Evolutionary conservation across 805 yeast species (phyloP).

Genomic region (Saccharomyces mikatae): DNA sequence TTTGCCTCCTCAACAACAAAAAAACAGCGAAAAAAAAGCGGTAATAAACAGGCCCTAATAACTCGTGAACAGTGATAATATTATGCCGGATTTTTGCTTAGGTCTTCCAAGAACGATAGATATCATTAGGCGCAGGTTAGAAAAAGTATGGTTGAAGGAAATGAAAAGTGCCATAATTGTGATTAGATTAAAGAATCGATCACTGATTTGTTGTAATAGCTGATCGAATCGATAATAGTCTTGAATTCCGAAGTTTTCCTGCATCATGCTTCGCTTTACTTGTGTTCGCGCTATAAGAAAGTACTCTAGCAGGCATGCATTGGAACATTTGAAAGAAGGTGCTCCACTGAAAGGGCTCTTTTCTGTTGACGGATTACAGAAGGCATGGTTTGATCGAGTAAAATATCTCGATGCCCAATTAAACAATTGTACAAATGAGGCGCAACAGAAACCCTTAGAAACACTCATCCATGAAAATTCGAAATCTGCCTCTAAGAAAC

Average conservation of each 20-base stretch:
- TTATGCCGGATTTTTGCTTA: not conserved
- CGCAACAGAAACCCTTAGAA: constrained; percentile 21
- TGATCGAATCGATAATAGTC: not conserved
- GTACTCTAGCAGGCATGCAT: not conserved
- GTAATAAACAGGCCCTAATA: not conserved
- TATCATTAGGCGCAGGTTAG: not conserved
- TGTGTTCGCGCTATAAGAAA: not conserved
- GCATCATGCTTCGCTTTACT: not conserved
- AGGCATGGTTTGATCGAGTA: constrained; percentile 44
- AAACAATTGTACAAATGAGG: constrained; percentile 28
- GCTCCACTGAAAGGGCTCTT: constrained; percentile 44
- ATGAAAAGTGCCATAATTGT: not conserved
- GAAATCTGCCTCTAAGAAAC: constrained; percentile 25
- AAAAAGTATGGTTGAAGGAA: not conserved
- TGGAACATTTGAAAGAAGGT: constrained; percentile 21
- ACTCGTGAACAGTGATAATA: not conserved
- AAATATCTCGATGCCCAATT: constrained; percentile 33
- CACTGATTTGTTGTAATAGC: not conserved
- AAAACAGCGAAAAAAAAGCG: not conserved
- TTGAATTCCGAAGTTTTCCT: not conserved
- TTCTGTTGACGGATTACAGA: constrained; percentile 39
- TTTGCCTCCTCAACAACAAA: not conserved
- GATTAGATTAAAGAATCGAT: not conserved
- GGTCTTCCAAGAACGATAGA: not conserved
- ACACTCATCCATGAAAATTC: constrained; percentile 24